A percentile compares a stretch with the other conserved stretches of the same genome.
These are phyloP conservation scores for Casaregolazyma suthepensis DNA, from an alignment of 1,139 yeast genomes.

Conservation along the genomic window DNA sequence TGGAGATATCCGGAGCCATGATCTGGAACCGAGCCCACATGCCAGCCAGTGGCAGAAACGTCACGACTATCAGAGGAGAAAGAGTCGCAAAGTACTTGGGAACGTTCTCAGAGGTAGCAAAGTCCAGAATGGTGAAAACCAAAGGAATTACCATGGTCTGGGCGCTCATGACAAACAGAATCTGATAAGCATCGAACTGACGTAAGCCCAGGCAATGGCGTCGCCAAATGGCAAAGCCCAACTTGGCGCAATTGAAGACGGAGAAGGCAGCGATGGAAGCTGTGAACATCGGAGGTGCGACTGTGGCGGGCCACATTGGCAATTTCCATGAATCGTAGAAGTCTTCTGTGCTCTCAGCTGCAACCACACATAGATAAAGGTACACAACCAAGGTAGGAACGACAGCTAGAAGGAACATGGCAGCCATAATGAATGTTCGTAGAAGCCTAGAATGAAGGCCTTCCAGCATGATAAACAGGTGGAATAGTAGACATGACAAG, in stretches of 20 bases:
- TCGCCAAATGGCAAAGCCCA: slow-evolving; percentile 59
- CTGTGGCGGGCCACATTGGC: slow-evolving; percentile 24
- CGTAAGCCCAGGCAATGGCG: slow-evolving; percentile 71
- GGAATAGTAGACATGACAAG: slow-evolving; percentile 62
- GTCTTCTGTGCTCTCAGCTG: slow-evolving; percentile 30
- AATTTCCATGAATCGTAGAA: slow-evolving; percentile 13
- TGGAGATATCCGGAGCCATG: slow-evolving; percentile 8
- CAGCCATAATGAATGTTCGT: slow-evolving; percentile 13
- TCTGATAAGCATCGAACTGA: slow-evolving; percentile 78
- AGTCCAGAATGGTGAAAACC: slow-evolving; percentile 49
- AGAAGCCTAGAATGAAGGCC: slow-evolving; percentile 31
- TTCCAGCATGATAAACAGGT: slow-evolving; percentile 42
- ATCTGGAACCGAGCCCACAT: slow-evolving; percentile 60
- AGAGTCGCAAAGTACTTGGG: slow-evolving; percentile 36
- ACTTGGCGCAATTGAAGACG: slow-evolving; percentile 52
- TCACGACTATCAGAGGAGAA: slow-evolving; percentile 44
- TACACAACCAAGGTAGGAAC: slow-evolving; percentile 42
- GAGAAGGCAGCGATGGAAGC: slow-evolving; percentile 61
- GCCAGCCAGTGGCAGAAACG: slow-evolving; percentile 75
- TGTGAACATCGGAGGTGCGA: slow-evolving; percentile 54
- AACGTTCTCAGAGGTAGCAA: slow-evolving; percentile 21
- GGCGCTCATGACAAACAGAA: slow-evolving; percentile 69
- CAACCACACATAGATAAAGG: slow-evolving; percentile 40
- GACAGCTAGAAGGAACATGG: slow-evolving; percentile 13
- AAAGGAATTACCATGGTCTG: slow-evolving; percentile 82